Conservation (phyloP, 768 basidiomycete genomes). For the Filobasidium floriforme region DNA sequence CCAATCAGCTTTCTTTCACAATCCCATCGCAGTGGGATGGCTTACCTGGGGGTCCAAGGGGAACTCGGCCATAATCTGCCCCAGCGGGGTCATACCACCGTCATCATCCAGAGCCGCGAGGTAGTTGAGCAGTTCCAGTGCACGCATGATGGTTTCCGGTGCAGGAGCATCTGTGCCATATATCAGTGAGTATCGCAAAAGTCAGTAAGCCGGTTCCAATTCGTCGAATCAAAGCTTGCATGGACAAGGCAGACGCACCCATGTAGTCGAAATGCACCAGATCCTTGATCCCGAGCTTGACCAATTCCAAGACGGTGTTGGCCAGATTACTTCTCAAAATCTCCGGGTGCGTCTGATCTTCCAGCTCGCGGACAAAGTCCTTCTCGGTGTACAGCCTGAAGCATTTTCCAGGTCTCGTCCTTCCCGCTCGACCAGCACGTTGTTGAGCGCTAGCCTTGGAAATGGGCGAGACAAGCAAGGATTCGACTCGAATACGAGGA, state of each 20-base stretch:
- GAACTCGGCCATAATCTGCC: conserved; percentile 92
- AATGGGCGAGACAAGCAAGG: conserved; percentile 83
- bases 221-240: conserved; percentile 18
- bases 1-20: not conserved
- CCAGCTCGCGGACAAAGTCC: conserved; percentile 89
- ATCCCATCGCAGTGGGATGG: not conserved
- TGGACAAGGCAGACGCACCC: conserved; percentile 26
- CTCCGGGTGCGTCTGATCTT: conserved; percentile 96
- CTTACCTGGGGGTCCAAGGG: conserved; percentile 91
- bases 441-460: conserved; percentile 96
- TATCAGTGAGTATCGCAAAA: not conserved
- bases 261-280: conserved; percentile 80
- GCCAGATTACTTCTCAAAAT: conserved; percentile 88
- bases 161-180: conserved; percentile 77
- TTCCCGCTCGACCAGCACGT: conserved; percentile 88
- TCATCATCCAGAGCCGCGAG: conserved; percentile 89
- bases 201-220: not conserved
- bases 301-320: conserved; percentile 84
- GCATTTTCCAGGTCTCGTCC: conserved; percentile 93
- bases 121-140: conserved; percentile 85
- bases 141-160: conserved; percentile 94
- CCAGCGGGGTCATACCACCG: conserved; percentile 77
- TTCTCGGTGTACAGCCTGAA: conserved; percentile 95
- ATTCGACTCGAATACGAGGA: conserved; percentile 91
- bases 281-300: conserved; percentile 91